Evolutionary conservation across 306 rosid genomes (phyloP).

Genomic region (Acmispon strigosus): DNA sequence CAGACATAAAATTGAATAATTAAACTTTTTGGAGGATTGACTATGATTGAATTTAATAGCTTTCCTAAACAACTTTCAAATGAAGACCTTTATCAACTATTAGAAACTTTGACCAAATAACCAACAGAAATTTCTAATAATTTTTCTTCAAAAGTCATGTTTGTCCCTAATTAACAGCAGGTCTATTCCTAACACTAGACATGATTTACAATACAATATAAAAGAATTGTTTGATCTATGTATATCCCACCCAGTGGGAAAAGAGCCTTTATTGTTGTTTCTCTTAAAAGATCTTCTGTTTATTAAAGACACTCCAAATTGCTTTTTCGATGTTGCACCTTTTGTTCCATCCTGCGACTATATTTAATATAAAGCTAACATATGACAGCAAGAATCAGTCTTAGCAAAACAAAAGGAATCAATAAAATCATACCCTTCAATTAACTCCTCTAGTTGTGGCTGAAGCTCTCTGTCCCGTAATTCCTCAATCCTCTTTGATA

Average conservation of each 20-base stretch:
- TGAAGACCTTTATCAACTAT: neutral
- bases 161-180: too few relatives aligned
- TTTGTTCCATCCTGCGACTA: neutral
- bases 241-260: too few relatives aligned
- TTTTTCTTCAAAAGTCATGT: too few relatives aligned
- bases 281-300: neutral
- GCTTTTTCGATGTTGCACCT: neutral
- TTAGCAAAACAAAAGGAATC: conserved; percentile 1
- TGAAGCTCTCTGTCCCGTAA: conserved; percentile 89
- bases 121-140: neutral
- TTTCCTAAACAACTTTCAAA: neutral
- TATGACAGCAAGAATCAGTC: neutral
- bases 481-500: conserved; percentile 86
- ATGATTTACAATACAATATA: neutral
- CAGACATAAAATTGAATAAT: neutral
- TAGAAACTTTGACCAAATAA: neutral
- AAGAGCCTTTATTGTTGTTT: too few relatives aligned
- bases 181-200: too few relatives aligned
- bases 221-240: neutral
- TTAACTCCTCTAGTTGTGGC: conserved; percentile 92
- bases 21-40: neutral
- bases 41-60: neutral
- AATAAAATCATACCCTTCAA: conserved; percentile 62
- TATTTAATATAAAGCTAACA: neutral
- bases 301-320: neutral